These are phyloP conservation scores for Cladosporium sp. DNA, from an alignment of 2,329 filamentous ascomycete genomes.

Conservation along the genomic window DNA sequence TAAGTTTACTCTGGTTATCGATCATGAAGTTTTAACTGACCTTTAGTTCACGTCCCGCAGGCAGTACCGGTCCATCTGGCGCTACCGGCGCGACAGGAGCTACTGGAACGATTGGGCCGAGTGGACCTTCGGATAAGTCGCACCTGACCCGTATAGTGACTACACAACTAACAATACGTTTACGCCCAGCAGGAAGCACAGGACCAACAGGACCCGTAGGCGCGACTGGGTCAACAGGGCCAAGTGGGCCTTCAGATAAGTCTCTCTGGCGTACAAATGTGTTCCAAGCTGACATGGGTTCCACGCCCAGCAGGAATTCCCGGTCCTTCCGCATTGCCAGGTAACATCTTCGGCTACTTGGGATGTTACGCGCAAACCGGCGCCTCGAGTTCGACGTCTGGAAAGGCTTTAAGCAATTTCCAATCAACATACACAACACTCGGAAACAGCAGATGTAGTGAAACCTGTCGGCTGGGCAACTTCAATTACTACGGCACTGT, in stretches of 20 bases:
- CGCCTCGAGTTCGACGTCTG: constrained; percentile 25
- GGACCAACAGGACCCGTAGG: background rate
- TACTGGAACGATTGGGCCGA: background rate
- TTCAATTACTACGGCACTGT: constrained; percentile 35
- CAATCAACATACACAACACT: constrained; percentile 28
- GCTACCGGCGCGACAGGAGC: background rate
- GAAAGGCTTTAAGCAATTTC: constrained; percentile 30
- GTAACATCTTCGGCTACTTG: constrained; percentile 30
- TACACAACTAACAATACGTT: background rate
- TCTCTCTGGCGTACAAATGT: background rate
- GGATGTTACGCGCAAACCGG: constrained; percentile 37
- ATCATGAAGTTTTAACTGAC: background rate
- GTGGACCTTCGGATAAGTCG: background rate
- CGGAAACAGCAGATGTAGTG: constrained; percentile 30
- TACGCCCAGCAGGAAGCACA: background rate
- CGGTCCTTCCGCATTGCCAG: constrained; percentile 20
- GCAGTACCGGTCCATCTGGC: background rate
- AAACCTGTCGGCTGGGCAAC: constrained; percentile 20
- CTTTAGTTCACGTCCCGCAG: background rate
- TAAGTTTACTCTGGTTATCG: background rate
- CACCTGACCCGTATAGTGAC: too few relatives aligned
- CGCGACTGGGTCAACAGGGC: background rate
- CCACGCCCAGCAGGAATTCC: constrained; percentile 13
- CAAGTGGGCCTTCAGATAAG: background rate
- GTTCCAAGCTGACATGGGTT: background rate